These are phyloP conservation scores for Xylaria sp. DNA, from an alignment of 2,329 filamentous ascomycete species.

Conservation along the genomic window DNA sequence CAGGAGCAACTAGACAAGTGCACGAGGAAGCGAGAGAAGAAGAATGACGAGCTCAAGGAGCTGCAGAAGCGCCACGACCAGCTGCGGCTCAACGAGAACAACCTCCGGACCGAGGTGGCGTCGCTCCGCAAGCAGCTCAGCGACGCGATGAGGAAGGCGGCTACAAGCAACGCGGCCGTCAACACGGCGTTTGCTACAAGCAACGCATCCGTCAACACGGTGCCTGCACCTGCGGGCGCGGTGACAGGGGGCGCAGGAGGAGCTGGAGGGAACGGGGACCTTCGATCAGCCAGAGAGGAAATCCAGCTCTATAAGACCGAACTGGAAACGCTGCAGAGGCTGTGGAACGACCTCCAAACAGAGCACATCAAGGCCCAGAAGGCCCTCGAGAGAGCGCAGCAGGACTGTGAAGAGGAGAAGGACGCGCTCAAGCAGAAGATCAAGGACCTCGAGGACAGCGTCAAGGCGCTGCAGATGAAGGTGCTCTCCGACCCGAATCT, in stretches of 20 bases:
- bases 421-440: conserved; percentile 2
- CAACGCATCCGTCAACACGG: too few relatives aligned
- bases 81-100: conserved; percentile 24
- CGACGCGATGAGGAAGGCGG: neutral
- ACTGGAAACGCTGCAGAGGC: conserved; percentile 4
- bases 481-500: conserved; percentile 14
- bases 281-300: neutral
- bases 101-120: conserved; percentile 14
- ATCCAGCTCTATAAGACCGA: conserved; percentile 10
- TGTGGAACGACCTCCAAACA: conserved; percentile 25
- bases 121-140: conserved; percentile 6
- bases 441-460: neutral
- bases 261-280: neutral
- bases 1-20: neutral
- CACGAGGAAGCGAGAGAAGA: neutral
- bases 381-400: neutral
- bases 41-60: neutral
- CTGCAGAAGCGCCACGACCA: conserved; percentile 1
- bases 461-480: conserved; percentile 22
- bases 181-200: too few relatives aligned
- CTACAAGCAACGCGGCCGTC: too few relatives aligned
- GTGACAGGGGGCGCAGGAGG: too few relatives aligned
- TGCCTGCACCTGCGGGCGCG: too few relatives aligned
- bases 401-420: neutral
- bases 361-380: conserved; percentile 13